Evolutionary conservation across 176 grass and related monocot species (phyloP), one percentile per base, ranked within the genome.

Genomic region (Aegilops longissima): DNA sequence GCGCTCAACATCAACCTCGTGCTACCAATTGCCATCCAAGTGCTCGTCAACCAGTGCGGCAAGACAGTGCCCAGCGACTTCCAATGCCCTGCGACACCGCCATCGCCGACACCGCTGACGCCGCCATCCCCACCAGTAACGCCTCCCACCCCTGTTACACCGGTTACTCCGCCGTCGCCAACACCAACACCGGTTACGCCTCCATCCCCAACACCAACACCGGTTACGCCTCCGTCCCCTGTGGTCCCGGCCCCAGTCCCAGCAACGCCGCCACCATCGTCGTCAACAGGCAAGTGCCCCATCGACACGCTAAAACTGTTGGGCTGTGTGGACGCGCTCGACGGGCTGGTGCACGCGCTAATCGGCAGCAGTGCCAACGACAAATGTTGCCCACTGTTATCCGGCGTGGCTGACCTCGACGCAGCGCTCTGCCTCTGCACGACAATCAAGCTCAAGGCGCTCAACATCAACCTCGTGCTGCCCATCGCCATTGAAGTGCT

Each of bases 381-480:
- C 33, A 45, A n/a, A 23, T 93, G 94, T 80, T 97, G 94, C 85
- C 95, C 95, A 45, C 45, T 97, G 83, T 85, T 97, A 8, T 65
- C 83, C 20, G 90, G 90, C 12, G 67, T 97, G 14, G 90, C 90
- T 47, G 95, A 90, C 90, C 77, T 94, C 64, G 92, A 94, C 78
- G 95, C 95, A 9, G 95, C 95, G 74, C 83, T 90, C 64, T 97
- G 95, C 86, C 95, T 97, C 67, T 97, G 95, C 88, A 97, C 92
- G 51, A 24, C 83, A 81, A 94, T 97, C 84, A 88, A 89, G 92
- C 79, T 73, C 81, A 89, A 92, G 79, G 86, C 69, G n/a, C 85
- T 97, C 72, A 47, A 40, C 89, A 7, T 97, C 65, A 77, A 20
- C 80, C 2, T 97, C 45, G 79, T 94, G 27, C 84, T 97, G 16